Base-by-base conservation (phyloP, 2,329 filamentous ascomycete genomes). In the Fusarium praegraminearum region DNA sequence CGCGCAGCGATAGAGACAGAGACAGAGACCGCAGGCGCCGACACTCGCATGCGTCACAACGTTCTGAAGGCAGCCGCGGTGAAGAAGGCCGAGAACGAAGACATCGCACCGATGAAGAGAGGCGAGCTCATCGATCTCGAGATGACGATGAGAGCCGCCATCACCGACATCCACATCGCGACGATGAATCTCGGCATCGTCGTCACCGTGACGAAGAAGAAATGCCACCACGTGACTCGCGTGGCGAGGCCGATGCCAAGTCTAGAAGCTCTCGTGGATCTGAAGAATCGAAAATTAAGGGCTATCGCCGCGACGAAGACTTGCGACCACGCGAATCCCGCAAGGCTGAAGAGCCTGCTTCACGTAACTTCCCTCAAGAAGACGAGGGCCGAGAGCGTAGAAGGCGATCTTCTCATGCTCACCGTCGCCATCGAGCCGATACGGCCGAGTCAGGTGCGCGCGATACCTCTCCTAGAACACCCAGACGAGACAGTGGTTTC, bases 401-500 rank as follows among this genome's bases (percentile, higher is more conserved):
- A 26, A 71, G 56, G 26, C 66, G 68, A 54, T 61, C 67, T 18
- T 73, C 74, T 45, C 75, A 80, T 47, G 73, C 77, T 43, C 76
- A 77, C 45, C 80, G 78, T 44, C 80, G 79, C 44, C 78, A 78
- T 59, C 79, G 78, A n/a, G 76, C 77, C 16, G 82, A 83, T 41
- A 80, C 80, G 43, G 73, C 72, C 18, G 78, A 77, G 13, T 78
- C 80, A 7, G 73, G 75, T 18, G 73, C 43, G 13, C 60, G 76
- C 46, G 73, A 74, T n/a, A 75, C 77, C 46, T 78, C 76, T 22
- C 76, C 79, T 47, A 82, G 70, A 69, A 78, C 80, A n/a, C 80
- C 83, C 7, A 81, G 81, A 57, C 80, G 81, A 56, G 84, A 85
- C 61, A 85, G 83, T 62, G 83, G 83, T 1, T 80, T 81, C 64